Base-by-base conservation (phyloP, 257 asterid genomes). In the Ballota nigra region DNA sequence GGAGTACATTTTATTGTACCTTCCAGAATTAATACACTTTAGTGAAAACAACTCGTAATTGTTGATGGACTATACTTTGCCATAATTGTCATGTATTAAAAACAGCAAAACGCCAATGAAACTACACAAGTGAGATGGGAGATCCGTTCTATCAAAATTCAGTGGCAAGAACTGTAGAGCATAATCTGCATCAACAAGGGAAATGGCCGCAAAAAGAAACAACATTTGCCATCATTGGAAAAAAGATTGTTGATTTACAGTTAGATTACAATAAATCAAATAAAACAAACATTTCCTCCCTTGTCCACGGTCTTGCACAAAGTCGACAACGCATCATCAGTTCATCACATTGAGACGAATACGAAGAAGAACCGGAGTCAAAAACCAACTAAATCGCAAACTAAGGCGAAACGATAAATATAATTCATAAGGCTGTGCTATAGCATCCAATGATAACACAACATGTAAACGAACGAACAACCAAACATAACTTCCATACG, bases 241-340 rank as follows among this genome's bases (percentile, higher is more conserved):
- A 34, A 34, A 38, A 41, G 19, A 47, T 12, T 28, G 34, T 70
- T 31, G 61, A 72, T 49, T 72, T 72, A 72, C 76, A 72, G 70
- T 62, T 62, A 72, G 55, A 9, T 61, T 62, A 47, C 70, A 49
- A 26, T 33, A 61, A 18, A 60, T 60, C 69, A 59, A 60, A 71
- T 43, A 70, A 59, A 51, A 11, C 22, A 34, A 8, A 66, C 43
- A 22, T 24, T 20, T 10, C 60, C 29, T 55, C 73, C 73, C 31
- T 40, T 38, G 33, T 20, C 40, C 73, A 53, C 11, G 15, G 36
- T 52, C 61, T 2, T 66, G 51, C 18, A 43, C 51, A 43, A 43
- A 8, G n/a, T n/a, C n/a, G n/a, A 9, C 0, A 10, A 45, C 20
- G 15, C 53, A 19, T 13, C 53, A 13, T 2, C 53, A 13, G 8